Evolutionary conservation across 768 basidiomycete species (phyloP).

Genomic region (Thelephora ganbajun): DNA sequence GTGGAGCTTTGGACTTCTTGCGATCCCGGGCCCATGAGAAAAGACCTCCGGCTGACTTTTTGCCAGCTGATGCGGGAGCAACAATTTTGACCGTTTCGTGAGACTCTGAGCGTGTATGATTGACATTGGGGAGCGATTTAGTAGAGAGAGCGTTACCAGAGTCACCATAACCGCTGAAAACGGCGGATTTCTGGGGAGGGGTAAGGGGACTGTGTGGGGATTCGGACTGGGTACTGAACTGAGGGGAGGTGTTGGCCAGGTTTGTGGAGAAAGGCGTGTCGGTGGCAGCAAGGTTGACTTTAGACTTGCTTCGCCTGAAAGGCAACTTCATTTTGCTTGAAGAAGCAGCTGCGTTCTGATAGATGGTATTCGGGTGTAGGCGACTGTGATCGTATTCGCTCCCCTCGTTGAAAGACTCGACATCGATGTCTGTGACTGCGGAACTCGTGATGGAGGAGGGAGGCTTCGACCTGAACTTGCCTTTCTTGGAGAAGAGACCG

Average conservation of each 20-base stretch:
- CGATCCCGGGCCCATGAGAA: constrained; percentile 32
- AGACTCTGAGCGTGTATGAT: constrained; percentile 11
- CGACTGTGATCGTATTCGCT: background rate
- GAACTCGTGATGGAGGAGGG: background rate
- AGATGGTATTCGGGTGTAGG: constrained; percentile 4
- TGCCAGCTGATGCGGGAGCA: constrained; percentile 13
- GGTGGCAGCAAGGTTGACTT: constrained; percentile 14
- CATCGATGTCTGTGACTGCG: background rate
- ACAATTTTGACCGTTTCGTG: constrained; percentile 6
- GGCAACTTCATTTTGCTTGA: constrained; percentile 32
- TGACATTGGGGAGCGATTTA: constrained; percentile 42
- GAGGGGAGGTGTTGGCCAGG: constrained; percentile 11
- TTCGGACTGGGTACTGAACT: constrained; percentile 27
- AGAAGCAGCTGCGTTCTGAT: constrained; percentile 13
- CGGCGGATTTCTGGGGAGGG: constrained; percentile 48
- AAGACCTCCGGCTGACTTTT: constrained; percentile 23
- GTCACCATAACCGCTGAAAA: constrained; percentile 48
- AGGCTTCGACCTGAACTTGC: background rate
- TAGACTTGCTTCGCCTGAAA: constrained; percentile 24
- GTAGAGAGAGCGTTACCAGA: constrained; percentile 40
- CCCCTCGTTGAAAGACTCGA: background rate
- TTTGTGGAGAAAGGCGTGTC: constrained; percentile 18
- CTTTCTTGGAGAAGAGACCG: background rate
- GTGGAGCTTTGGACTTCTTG: constrained; percentile 24
- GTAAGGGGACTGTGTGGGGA: constrained; percentile 31